These are phyloP conservation scores for Dorcoceras hygrometricum DNA, from an alignment of 257 asterid genomes.

Conservation along the genomic window DNA sequence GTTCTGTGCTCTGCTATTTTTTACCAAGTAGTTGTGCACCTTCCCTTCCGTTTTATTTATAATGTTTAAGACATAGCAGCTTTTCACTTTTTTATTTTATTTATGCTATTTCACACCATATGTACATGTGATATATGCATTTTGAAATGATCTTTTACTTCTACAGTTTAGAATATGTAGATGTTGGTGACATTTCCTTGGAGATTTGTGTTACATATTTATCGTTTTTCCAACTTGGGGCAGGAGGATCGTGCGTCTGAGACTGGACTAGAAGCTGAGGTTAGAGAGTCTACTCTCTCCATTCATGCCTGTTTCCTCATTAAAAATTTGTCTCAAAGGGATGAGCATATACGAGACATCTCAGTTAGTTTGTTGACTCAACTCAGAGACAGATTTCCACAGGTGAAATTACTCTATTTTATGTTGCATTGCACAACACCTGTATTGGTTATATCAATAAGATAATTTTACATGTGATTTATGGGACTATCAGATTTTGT, in stretches of 20 bases:
- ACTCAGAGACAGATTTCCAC: constrained; percentile 89
- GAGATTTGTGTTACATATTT: constrained; percentile 24
- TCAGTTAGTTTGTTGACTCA: constrained; percentile 80
- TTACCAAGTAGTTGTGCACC: not conserved
- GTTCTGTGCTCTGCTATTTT: not conserved
- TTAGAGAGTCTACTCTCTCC: constrained; percentile 79
- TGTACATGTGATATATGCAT: not conserved
- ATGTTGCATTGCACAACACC: constrained; percentile 24
- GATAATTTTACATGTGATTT: constrained; percentile 22
- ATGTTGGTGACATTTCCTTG: constrained; percentile 18
- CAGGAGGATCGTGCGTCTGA: constrained; percentile 87
- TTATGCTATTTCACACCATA: not conserved
- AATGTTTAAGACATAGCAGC: not conserved
- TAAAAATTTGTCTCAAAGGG: constrained; percentile 89
- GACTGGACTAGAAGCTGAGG: constrained; percentile 73
- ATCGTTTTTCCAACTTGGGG: constrained; percentile 39
- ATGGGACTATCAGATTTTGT: constrained; percentile 61
- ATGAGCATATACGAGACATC: constrained; percentile 81
- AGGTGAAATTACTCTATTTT: constrained; percentile 48
- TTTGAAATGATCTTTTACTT: too few relatives aligned
- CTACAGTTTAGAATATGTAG: constrained; percentile 1
- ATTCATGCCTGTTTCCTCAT: constrained; percentile 92
- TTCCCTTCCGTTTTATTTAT: not conserved
- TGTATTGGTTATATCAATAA: constrained; percentile 30
- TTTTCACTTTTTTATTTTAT: not conserved